Percentiles rank a stretch among this genome's conserved stretches.
These are phyloP conservation scores for Didymella segeticola DNA, from an alignment of 2,329 filamentous ascomycete species.

Conservation along the genomic window DNA sequence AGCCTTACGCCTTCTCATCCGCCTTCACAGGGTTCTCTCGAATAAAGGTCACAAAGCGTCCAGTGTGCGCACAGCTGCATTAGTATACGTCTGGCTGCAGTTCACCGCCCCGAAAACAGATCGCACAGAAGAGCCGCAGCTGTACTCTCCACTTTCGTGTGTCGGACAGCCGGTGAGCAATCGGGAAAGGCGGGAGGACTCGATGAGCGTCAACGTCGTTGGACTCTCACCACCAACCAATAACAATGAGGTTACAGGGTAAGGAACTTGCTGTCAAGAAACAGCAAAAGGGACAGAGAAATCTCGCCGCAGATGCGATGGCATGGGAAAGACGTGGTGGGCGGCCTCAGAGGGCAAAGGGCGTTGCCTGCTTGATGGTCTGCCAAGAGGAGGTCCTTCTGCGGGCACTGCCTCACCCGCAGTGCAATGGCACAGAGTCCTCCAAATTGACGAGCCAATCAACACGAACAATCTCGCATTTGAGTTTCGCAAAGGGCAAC, in stretches of 20 bases:
- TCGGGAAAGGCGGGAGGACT: constrained; percentile 23
- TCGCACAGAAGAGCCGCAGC: constrained; percentile 12
- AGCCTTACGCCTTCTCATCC: constrained; percentile 41
- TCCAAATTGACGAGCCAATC: constrained; percentile 13
- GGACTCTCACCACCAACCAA: constrained; percentile 6
- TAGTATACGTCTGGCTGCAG: constrained; percentile 40
- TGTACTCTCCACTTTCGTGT: constrained; percentile 6
- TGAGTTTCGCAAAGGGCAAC: constrained; percentile 1
- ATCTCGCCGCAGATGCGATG: constrained; percentile 1
- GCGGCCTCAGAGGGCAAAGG: constrained; percentile 18
- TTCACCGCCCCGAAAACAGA: constrained; percentile 36
- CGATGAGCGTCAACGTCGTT: constrained; percentile 11
- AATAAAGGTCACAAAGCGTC: constrained; percentile 26
- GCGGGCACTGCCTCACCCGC: constrained; percentile 4
- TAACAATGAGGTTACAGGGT: not conserved
- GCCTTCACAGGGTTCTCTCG: constrained; percentile 22
- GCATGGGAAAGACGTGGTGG: constrained; percentile 11
- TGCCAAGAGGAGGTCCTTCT: constrained; percentile 15
- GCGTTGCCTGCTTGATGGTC: constrained; percentile 14
- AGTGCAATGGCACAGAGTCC: constrained; percentile 12
- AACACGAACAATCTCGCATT: not conserved
- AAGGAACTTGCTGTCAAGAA: constrained; percentile 1
- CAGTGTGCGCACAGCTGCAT: constrained; percentile 39
- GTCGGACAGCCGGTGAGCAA: constrained; percentile 30
- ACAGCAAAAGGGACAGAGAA: not conserved